These are phyloP conservation scores for Rhododendron kiyosumense DNA, from an alignment of 148 eudicot species.

Conservation along the genomic window DNA sequence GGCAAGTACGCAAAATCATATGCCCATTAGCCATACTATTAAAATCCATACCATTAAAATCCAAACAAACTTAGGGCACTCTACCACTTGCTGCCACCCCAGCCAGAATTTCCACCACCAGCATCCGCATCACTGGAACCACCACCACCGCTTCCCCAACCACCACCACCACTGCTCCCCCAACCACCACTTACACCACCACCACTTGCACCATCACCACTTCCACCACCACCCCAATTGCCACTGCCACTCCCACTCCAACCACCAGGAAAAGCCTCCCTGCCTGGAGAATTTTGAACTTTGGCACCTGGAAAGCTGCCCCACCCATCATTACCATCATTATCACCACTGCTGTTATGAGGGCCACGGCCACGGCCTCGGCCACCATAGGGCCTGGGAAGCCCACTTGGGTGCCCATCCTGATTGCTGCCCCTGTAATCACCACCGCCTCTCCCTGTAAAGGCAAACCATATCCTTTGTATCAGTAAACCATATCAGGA, in stretches of 20 bases:
- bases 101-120: slow-evolving; percentile 25
- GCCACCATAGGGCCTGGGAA: slow-evolving; percentile 70
- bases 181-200: slow-evolving; percentile 22
- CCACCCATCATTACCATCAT: slow-evolving; percentile 38
- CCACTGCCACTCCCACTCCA: slow-evolving; percentile 37
- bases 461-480: neutral
- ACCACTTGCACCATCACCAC: slow-evolving; percentile 10
- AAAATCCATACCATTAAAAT: neutral
- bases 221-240: slow-evolving; percentile 14
- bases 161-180: slow-evolving; percentile 12
- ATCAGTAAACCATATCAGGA: neutral
- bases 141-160: slow-evolving; percentile 1
- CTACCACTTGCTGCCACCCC: slow-evolving; percentile 16
- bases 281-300: slow-evolving; percentile 73
- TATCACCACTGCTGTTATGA: slow-evolving; percentile 42
- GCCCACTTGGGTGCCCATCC: slow-evolving; percentile 65
- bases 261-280: slow-evolving; percentile 81
- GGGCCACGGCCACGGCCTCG: slow-evolving; percentile 66
- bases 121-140: slow-evolving; percentile 12
- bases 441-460: slow-evolving; percentile 58
- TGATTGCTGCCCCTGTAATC: slow-evolving; percentile 51
- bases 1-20: neutral
- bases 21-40: neutral
- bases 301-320: slow-evolving; percentile 76
- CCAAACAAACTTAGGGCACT: neutral